phyloP scores from a whole-genome alignment of 495 filamentous ascomycete species.

The Podospora conica region DNA sequence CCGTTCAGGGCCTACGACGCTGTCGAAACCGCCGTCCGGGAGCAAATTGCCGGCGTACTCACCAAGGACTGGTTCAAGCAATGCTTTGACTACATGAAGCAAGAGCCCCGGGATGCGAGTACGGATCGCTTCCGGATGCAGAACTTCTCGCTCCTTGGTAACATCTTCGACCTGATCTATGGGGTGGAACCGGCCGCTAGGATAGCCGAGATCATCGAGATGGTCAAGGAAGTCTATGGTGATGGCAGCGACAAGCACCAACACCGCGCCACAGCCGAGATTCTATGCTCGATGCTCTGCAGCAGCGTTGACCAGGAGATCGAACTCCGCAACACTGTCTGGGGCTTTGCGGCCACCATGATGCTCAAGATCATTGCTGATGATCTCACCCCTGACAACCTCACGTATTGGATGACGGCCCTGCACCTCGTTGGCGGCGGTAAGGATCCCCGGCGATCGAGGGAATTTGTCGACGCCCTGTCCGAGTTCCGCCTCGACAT shows the following conservation, averaged over 20 bases:
- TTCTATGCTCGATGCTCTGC: slow-evolving; percentile 75
- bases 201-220: slow-evolving; percentile 81
- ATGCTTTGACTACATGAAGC: slow-evolving; percentile 90
- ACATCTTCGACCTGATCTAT: slow-evolving; percentile 81
- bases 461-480: slow-evolving; percentile 81
- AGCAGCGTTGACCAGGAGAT: slow-evolving; percentile 65
- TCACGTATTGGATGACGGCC: slow-evolving; percentile 88
- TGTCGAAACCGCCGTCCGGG: slow-evolving; percentile 66
- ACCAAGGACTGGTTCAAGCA: slow-evolving; percentile 79
- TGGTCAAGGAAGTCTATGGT: slow-evolving; percentile 66
- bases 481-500: slow-evolving; percentile 85
- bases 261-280: slow-evolving; percentile 92
- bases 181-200: slow-evolving; percentile 65
- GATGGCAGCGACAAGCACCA: slow-evolving; percentile 98
- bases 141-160: slow-evolving; percentile 75
- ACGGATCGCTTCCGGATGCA: slow-evolving; percentile 86
- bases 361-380: slow-evolving; percentile 79
- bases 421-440: slow-evolving; percentile 72
- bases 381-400: slow-evolving; percentile 89
- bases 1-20: slow-evolving; percentile 76
- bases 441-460: slow-evolving; percentile 79
- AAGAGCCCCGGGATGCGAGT: slow-evolving; percentile 80
- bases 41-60: slow-evolving; percentile 72
- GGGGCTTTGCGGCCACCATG: slow-evolving; percentile 87
- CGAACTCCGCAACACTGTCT: slow-evolving; percentile 65